phyloP scores from a whole-genome alignment of 2,329 filamentous ascomycete species.

The Fusarium nematophilum region DNA sequence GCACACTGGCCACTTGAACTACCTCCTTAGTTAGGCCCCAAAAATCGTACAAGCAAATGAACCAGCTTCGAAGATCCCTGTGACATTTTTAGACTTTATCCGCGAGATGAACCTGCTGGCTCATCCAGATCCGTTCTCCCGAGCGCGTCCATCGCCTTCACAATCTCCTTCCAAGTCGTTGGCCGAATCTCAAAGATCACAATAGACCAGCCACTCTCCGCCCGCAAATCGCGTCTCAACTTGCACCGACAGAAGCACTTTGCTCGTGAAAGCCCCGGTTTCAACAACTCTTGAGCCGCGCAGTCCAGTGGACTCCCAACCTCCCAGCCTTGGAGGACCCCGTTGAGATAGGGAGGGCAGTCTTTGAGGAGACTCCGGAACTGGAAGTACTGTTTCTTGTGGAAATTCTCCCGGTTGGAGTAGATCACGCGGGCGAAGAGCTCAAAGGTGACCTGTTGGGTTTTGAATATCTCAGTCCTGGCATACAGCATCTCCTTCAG shows the following conservation, averaged over 20 bases:
- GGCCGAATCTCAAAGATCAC: constrained; percentile 42
- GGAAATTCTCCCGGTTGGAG: constrained; percentile 64
- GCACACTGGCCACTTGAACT: no score
- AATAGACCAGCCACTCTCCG: constrained; percentile 42
- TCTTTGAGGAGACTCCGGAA: constrained; percentile 72
- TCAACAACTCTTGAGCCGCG: constrained; percentile 41
- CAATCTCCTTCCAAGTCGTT: constrained; percentile 47
- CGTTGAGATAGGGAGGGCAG: constrained; percentile 61
- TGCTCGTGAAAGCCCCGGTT: constrained; percentile 12
- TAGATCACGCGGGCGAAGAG: constrained; percentile 70
- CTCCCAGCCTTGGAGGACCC: constrained; percentile 45
- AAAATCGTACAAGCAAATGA: background rate
- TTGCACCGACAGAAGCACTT: constrained; percentile 50
- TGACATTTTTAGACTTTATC: background rate
- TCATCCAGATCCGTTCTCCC: constrained; percentile 45
- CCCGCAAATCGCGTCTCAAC: constrained; percentile 32
- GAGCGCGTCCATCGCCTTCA: constrained; percentile 36
- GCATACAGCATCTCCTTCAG: constrained; percentile 69
- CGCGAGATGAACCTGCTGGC: background rate
- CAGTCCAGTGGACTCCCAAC: constrained; percentile 41
- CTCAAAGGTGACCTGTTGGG: constrained; percentile 64
- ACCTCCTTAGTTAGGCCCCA: no score
- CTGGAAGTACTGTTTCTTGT: constrained; percentile 69
- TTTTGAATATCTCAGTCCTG: constrained; percentile 48
- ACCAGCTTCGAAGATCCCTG: background rate